Conservation (phyloP, 176 grass and related monocot species). For the Cenchrus purpureus region DNA sequence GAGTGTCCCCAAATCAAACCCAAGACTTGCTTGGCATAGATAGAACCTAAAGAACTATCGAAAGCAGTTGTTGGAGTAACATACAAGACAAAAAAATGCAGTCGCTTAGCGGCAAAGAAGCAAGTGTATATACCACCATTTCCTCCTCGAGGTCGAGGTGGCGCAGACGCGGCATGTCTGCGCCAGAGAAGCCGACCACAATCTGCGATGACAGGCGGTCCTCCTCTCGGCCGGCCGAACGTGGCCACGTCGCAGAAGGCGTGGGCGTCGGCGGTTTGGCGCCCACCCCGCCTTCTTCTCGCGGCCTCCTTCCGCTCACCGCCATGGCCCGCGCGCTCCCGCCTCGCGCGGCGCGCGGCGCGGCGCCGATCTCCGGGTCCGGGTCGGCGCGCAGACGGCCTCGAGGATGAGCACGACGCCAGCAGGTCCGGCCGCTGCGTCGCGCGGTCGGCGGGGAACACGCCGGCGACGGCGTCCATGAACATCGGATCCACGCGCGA, state of each 20-base stretch:
- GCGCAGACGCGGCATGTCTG: conserved; percentile 82
- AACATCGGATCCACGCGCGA: conserved; percentile 85
- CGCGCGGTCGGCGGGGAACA: conserved; percentile 77
- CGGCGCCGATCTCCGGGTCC: conserved; percentile 52
- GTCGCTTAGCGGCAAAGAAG: neutral
- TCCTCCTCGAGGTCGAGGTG: conserved; percentile 74
- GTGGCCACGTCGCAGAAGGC: conserved; percentile 91
- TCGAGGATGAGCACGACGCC: conserved; percentile 92
- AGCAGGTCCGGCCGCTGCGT: conserved; percentile 65
- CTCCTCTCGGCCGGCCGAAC: conserved; percentile 59
- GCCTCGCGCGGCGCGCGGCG: conserved; percentile 53
- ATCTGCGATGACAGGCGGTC: conserved; percentile 77
- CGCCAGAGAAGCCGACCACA: conserved; percentile 88
- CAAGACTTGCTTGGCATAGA: neutral
- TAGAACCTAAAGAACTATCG: neutral
- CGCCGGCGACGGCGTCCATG: conserved; percentile 63
- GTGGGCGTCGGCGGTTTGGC: conserved; percentile 84
- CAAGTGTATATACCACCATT: conserved; percentile 60
- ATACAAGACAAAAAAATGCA: neutral
- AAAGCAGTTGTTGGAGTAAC: neutral
- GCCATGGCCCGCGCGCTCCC: conserved; percentile 61
- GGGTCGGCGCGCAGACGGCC: conserved; percentile 65
- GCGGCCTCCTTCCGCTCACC: conserved; percentile 68
- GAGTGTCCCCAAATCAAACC: neutral
- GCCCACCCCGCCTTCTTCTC: conserved; percentile 61